These are phyloP conservation scores for Penicillium brevicompactum DNA, from an alignment of 2,329 filamentous ascomycete species.

Conservation along the genomic window DNA sequence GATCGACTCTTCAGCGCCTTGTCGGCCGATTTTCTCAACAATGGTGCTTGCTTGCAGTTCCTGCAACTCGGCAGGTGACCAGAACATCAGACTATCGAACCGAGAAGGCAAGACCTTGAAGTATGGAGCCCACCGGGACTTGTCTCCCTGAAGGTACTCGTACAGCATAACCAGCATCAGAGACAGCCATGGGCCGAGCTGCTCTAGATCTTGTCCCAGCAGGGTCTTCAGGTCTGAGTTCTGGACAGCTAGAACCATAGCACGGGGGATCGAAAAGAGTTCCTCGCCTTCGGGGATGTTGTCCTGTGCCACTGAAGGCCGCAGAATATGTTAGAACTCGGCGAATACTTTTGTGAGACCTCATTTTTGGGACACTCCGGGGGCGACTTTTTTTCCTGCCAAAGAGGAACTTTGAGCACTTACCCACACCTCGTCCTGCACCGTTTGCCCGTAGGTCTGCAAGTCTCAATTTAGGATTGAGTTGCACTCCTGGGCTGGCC, in stretches of 20 bases:
- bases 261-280: slow-evolving; percentile 77
- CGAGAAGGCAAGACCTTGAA: slow-evolving; percentile 69
- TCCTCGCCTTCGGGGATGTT: slow-evolving; percentile 74
- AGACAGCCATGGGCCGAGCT: slow-evolving; percentile 55
- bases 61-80: slow-evolving; percentile 69
- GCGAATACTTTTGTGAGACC: slow-evolving; percentile 10
- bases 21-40: slow-evolving; percentile 73
- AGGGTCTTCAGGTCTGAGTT: slow-evolving; percentile 68
- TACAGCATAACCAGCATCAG: slow-evolving; percentile 80
- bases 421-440: slow-evolving; percentile 66
- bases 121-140: slow-evolving; percentile 76
- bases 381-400: slow-evolving; percentile 24
- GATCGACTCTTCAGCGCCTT: slow-evolving; percentile 71
- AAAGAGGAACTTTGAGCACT: slow-evolving; percentile 33
- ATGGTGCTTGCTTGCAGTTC: slow-evolving; percentile 77
- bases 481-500: slow-evolving; percentile 51
- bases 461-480: slow-evolving; percentile 61
- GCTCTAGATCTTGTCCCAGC: slow-evolving; percentile 58
- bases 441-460: slow-evolving; percentile 58
- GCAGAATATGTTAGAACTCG: slow-evolving; percentile 24
- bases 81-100: slow-evolving; percentile 92
- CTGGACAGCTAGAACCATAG: slow-evolving; percentile 68
- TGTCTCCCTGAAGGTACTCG: slow-evolving; percentile 62
- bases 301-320: slow-evolving; percentile 63
- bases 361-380: slow-evolving; percentile 15